Evolutionary conservation across 768 basidiomycete genomes (phyloP), one percentile per base, ranked within the genome.

Genomic region (Lentinula sp.): DNA sequence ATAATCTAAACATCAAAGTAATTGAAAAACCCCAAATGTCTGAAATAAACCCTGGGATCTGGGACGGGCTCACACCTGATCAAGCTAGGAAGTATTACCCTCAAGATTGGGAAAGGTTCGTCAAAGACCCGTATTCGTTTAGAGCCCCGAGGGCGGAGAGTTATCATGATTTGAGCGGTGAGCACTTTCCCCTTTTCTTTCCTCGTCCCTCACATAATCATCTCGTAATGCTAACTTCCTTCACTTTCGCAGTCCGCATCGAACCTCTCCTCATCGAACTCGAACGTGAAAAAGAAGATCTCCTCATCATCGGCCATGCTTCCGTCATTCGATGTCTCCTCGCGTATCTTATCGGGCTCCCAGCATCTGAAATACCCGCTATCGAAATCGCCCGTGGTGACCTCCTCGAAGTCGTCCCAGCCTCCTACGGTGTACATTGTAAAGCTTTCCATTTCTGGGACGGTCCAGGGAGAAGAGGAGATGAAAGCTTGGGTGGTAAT

Each of bases 341-440:
- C 49, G 89, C 95, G 2, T 94, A 94, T 72, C 86, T 94, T 66
- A 93, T 94, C 65, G 97, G 97, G 6, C 79, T 98, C 3, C 93
- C 95, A 5, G 93, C 96, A 0, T 89, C 90, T 32, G 97, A 99
- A 71, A 97, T 99, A 49, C 97, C 97, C 0, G 95, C 94, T 1
- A 96, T 98, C 58, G 96, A 98, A 73, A 89, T 99, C 66, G 93
- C 96, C 41, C 85, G 97, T 12, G 97, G 97, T 0, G 97, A 99
- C 70, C 77, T 98, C n/a, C 82, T 98, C 42, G 97, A 99, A 72
- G 90, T 94, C 53, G 85, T 91, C 0, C 91, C 92, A 2, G 88
- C 91, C 9, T 91, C 88, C 6, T 93, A 93, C 65, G 95, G 95
- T 9, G 95, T 97, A 48, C 87, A 91, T 63, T 90, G 88, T 63